Conservation (phyloP, 2,329 filamentous ascomycete species). For the Cercospora janseana region DNA sequence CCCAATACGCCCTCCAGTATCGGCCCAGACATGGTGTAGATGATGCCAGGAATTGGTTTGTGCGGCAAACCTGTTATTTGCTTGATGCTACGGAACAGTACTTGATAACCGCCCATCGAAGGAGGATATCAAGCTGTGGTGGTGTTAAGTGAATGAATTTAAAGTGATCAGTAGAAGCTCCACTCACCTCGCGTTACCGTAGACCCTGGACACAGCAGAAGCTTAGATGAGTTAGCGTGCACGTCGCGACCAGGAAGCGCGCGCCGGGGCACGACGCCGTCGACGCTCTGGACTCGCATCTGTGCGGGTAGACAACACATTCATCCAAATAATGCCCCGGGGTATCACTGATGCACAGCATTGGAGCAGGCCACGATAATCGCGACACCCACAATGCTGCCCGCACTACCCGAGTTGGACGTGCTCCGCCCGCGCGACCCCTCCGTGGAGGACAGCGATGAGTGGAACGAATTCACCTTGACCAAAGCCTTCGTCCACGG, state of each 20-base stretch:
- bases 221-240: constrained; percentile 1
- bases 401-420: constrained; percentile 34
- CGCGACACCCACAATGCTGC: constrained; percentile 31
- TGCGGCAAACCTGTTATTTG: constrained; percentile 10
- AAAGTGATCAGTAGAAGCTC: not conserved
- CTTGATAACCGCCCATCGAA: constrained; percentile 28
- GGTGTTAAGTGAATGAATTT: too few relatives aligned
- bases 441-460: constrained; percentile 42
- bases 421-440: constrained; percentile 45
- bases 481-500: constrained; percentile 56
- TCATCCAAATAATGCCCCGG: too few relatives aligned
- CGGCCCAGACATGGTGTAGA: constrained; percentile 22
- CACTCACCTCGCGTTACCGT: not conserved
- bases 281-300: not conserved
- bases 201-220: not conserved
- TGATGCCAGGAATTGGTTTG: constrained; percentile 1
- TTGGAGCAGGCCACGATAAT: too few relatives aligned
- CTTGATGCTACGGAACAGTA: constrained; percentile 28
- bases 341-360: too few relatives aligned
- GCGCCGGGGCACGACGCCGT: not conserved
- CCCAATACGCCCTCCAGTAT: constrained; percentile 61
- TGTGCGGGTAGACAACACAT: too few relatives aligned
- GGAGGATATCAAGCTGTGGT: not conserved
- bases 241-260: constrained; percentile 6
- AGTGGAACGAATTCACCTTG: constrained; percentile 64